A percentile compares a stretch with the other conserved stretches of the same genome.
Evolutionary conservation across 805 yeast genomes (phyloP).

Genomic region (Myxozyma sirexii): DNA sequence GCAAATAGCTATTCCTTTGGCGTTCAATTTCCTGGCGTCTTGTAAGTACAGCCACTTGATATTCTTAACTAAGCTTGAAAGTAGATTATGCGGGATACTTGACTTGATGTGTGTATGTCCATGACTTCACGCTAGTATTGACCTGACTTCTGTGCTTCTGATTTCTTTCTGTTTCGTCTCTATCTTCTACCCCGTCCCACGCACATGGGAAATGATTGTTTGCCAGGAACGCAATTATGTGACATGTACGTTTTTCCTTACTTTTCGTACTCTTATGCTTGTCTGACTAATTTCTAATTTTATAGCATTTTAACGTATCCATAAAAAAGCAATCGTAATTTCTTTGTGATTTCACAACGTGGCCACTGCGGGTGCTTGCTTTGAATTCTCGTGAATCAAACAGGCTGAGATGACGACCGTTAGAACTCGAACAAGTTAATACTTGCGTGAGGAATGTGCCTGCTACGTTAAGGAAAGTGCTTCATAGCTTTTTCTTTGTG

Average conservation of each 20-base stretch:
- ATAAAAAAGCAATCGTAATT: background rate
- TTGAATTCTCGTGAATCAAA: slow-evolving; percentile 11
- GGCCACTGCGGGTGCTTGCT: slow-evolving; percentile 53
- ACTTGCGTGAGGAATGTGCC: slow-evolving; percentile 74
- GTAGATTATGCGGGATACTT: background rate
- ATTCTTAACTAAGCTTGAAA: background rate
- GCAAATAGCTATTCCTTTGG: slow-evolving; percentile 69
- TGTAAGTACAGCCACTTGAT: slow-evolving; percentile 55
- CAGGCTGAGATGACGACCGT: slow-evolving; percentile 77
- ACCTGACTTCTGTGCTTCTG: background rate
- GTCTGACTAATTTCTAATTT: background rate
- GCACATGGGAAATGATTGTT: background rate
- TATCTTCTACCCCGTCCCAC: background rate
- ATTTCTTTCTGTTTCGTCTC: background rate
- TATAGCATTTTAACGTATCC: background rate
- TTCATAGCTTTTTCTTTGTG: slow-evolving; percentile 23
- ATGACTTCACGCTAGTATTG: too few relatives aligned
- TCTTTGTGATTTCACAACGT: slow-evolving; percentile 8
- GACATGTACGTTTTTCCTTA: background rate
- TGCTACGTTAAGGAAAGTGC: slow-evolving; percentile 5
- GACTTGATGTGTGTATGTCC: background rate
- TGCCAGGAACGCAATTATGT: slow-evolving; percentile 4
- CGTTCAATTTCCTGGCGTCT: slow-evolving; percentile 87
- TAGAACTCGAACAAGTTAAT: slow-evolving; percentile 76
- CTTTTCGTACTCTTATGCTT: background rate